Base-by-base conservation (phyloP, 441 rosid genomes). In the Cnidoscolus chayamansa region DNA sequence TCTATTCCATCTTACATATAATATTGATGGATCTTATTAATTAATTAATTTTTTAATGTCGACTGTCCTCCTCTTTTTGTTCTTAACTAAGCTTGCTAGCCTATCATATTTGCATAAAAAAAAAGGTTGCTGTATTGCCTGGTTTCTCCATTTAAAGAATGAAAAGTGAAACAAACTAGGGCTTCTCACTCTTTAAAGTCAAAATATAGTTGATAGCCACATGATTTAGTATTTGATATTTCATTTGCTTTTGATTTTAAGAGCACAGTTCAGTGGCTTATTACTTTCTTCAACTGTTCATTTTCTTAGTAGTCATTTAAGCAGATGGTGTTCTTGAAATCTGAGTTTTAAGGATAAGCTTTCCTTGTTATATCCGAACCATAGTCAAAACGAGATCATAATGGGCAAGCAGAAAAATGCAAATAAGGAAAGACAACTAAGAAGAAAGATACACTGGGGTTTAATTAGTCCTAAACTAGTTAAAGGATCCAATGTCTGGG, bases 21-120 rank as follows among this genome's bases (percentile, higher is more conserved):
- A 50, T 60, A 53, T 60, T 59, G 43, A 67, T 51, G 66, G 57
- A 74, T 60, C 73, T 67, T 20, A 66, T 40, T 67, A 43, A 59
- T 37, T 67, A 43, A 59, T 16, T 67, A 53, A 37, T 74, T 60
- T 74, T 31, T 10, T 58, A 11, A 65, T 59, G n/a, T 74, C 51
- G 15, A 51, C 10, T 40, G 72, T 67, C 65, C 49, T 49, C 37
- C 51, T 63, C 43, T 17, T 63, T 53, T 63, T 63, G 64, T 72
- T 64, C 67, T 51, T 35, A 35, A 49, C 67, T 15, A 9, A 3
- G 32, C 0, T 56, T n/a, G 37, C 57, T 57, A 65, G 70, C 40
- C 35, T 31, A 65, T 19, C 19, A 8, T 30, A 60, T 67, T 40
- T 31, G 63, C 63, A 53, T 32, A 43, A 69, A 25, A 25, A 25